These are phyloP conservation scores for Suillus decipiens DNA, from an alignment of 768 basidiomycete species.

Conservation along the genomic window DNA sequence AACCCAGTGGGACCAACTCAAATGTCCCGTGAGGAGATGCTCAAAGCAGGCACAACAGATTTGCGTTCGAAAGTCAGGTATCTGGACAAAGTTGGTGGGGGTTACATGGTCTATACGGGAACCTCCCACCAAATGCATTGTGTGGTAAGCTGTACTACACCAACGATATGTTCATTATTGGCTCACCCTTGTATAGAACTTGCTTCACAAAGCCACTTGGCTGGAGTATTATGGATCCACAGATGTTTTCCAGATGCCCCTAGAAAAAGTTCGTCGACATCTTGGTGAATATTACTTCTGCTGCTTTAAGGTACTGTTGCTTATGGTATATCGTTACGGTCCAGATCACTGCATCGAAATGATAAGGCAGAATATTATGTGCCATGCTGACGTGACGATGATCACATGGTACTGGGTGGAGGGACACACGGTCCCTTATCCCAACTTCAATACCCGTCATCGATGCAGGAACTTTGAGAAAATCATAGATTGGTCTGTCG, in stretches of 20 bases:
- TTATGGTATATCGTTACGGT: neutral
- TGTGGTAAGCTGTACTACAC: constrained; percentile 4
- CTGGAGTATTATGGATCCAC: constrained; percentile 9
- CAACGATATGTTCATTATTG: neutral
- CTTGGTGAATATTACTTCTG: constrained; percentile 9
- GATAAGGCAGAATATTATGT: constrained; percentile 16
- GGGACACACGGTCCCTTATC: too few relatives aligned
- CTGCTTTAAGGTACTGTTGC: too few relatives aligned
- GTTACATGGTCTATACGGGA: constrained; percentile 13
- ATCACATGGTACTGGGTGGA: constrained; percentile 11
- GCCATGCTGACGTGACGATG: constrained; percentile 13
- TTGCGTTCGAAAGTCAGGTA: constrained; percentile 8
- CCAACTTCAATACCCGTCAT: too few relatives aligned
- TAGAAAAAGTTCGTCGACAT: too few relatives aligned
- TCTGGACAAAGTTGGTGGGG: constrained; percentile 12
- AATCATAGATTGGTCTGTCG: too few relatives aligned
- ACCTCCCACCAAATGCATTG: constrained; percentile 11
- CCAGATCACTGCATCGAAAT: constrained; percentile 13
- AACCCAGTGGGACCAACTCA: constrained; percentile 4
- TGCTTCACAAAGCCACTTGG: constrained; percentile 13
- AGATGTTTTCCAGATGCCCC: constrained; percentile 3
- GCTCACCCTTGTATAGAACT: neutral
- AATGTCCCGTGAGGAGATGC: constrained; percentile 1
- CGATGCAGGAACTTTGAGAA: too few relatives aligned
- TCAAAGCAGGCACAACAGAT: constrained; percentile 5